phyloP scores from a whole-genome alignment of 768 basidiomycete species.

The Collybiopsis luxurians region DNA sequence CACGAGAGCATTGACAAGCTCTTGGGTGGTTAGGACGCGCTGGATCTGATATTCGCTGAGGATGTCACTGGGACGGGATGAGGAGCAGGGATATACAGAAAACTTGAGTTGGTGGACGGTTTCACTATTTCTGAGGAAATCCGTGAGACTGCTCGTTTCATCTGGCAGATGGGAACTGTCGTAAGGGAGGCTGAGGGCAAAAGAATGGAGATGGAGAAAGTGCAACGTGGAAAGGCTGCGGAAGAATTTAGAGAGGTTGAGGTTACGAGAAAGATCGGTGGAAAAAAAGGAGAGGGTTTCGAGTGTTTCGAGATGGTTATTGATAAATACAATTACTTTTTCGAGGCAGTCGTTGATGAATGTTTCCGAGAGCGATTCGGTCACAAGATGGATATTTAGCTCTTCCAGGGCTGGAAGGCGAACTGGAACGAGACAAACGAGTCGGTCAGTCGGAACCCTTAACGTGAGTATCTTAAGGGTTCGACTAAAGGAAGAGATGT shows the following conservation, averaged over 20 bases:
- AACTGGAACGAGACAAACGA: constrained; percentile 29
- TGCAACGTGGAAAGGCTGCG: constrained; percentile 23
- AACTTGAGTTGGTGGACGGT: constrained; percentile 36
- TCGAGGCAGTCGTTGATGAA: constrained; percentile 35
- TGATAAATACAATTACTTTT: constrained; percentile 41
- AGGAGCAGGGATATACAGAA: constrained; percentile 24
- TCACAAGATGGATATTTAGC: constrained; percentile 34
- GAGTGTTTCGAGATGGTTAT: constrained; percentile 38
- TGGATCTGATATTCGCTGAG: constrained; percentile 39
- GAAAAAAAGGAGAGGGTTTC: constrained; percentile 33
- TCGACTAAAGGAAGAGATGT: constrained; percentile 20
- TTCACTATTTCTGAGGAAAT: constrained; percentile 30
- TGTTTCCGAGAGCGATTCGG: constrained; percentile 20
- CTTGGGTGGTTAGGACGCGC: constrained; percentile 11
- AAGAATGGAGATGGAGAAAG: constrained; percentile 34
- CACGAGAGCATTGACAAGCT: neutral
- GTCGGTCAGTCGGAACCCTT: constrained; percentile 35
- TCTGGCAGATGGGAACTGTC: constrained; percentile 38
- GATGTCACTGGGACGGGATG: constrained; percentile 16
- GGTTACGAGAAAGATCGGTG: constrained; percentile 31
- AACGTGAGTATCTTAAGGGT: constrained; percentile 32
- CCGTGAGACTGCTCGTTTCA: constrained; percentile 14
- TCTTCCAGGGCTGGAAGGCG: constrained; percentile 31
- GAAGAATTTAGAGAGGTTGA: constrained; percentile 39
- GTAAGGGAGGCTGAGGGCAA: constrained; percentile 42